These are phyloP conservation scores for Dictyostelium discoideum DNA, from an alignment of 78 protist genomes.

Conservation along the genomic window DNA sequence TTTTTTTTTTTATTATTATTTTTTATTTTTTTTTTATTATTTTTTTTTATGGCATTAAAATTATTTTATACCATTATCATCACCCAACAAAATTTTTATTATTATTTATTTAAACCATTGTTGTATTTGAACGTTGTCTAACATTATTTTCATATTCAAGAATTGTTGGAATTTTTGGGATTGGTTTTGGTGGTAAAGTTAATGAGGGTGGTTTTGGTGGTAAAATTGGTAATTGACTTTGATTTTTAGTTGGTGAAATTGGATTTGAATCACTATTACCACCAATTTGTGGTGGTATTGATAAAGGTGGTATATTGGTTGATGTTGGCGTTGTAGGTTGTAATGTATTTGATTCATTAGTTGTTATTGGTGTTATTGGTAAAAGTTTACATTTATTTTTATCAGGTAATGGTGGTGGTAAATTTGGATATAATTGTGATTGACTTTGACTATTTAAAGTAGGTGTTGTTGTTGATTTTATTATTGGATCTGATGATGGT, in stretches of 20 bases:
- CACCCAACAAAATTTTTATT: no score
- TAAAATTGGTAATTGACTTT: neutral
- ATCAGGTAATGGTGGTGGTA: conserved; percentile 22
- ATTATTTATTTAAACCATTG: neutral
- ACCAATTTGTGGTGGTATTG: neutral
- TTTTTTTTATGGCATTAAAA: neutral
- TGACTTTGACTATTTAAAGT: neutral
- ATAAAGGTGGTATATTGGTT: neutral
- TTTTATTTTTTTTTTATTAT: neutral
- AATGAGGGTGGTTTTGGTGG: conserved; percentile 17
- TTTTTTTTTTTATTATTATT: neutral
- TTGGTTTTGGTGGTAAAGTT: conserved; percentile 32
- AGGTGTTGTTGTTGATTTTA: neutral
- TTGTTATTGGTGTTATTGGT: neutral
- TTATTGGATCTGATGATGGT: neutral
- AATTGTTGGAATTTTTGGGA: conserved; percentile 20
- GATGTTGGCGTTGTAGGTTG: neutral
- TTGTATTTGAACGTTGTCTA: conserved; percentile 31
- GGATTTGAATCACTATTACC: neutral
- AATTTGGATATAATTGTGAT: no score
- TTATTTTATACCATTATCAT: neutral
- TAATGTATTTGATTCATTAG: neutral
- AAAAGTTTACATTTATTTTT: neutral
- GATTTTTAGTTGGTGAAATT: conserved; percentile 12
- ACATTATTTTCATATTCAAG: neutral